Base-by-base conservation (phyloP, 129 eudicot genomes). In the Tagetes erecta region DNA sequence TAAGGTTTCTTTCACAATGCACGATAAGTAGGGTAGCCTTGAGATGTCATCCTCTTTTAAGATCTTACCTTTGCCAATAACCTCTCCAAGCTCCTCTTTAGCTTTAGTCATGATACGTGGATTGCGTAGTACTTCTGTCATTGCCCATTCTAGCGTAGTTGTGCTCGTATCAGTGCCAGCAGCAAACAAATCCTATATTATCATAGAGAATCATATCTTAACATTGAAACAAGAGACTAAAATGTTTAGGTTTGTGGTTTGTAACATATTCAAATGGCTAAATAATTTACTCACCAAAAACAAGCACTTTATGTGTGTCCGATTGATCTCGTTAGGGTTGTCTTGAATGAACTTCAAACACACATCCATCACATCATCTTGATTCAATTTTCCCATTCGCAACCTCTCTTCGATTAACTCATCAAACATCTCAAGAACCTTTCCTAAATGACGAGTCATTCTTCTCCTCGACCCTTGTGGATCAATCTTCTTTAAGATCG, bases 141-240 rank as follows among this genome's bases (percentile, higher is more conserved):
- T 86, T 11, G 89, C 89, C 91, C 96, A 89, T 31, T 89, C 96
- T 71, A 84, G 5, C 42, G 87, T 70, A 67, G 41, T 89, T 8
- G 96, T 82, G 11, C 87, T 84, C 27, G 95, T 88, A 68, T 88
- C 94, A 1, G 90, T 88, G 27, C 94, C 90, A 0, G 91, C 95
- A 45, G 12, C 82, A 78, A 88, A 86, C 52, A 88, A 45, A 45
- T 88, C 95, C 95, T 86, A 34, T 58, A 38, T 11, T 13, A 40
- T 13, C 27, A 50, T 0, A 20, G 27, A 20, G 27, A 20, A 20
- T 20, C 27, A 20, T 20, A 20, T 20, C 27, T 20, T 20, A 20
- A 20, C 27, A 20, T 20, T 20, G 27, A 20, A 20, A 20, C 27
- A 20, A 20, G 27, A 20, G 27, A 20, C 27, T 20, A 20, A 20